Evolutionary conservation across 1,139 yeast genomes (phyloP), one percentile per base, ranked within the genome.

Genomic region (Nakaseomyces glabratus): DNA sequence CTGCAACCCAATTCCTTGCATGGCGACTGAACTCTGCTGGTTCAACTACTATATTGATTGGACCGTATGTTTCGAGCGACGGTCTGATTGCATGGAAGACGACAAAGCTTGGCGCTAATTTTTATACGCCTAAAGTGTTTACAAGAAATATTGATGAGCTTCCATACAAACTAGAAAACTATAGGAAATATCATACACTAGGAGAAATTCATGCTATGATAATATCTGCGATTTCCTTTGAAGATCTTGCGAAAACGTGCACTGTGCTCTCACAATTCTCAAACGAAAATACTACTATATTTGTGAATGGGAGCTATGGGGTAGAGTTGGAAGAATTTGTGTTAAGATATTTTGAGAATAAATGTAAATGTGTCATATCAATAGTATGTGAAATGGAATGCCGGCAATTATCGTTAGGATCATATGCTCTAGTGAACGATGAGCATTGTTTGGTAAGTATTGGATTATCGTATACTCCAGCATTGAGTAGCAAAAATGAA

Each of bases 61-160:
- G 54, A 9, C 42, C 40, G 12, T 46, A 41, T 31, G 46, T 49
- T 12, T 45, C 54, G 15, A 44, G 52, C 24, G 55, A 51, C 44
- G 52, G 55, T 5, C 34, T 49, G n/a, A 45, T 51, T 8, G 47
- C 54, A 8, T 51, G 56, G 56, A 51, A 51, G 33, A 47, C 54
- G 10, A 39, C 47, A 3, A 46, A 45, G 19, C 31, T 47, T 10
- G 54, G 55, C 9, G 51, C 55, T n/a, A 49, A 48, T 34, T 48
- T 48, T 28, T 51, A 51, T 28, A 49, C 46, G 18, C 56, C 56
- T 7, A 47, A 48, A 28, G 41, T 48, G 16, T 48, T 49, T 34
- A 39, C 48, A 7, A 45, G 46, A 21, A 46, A 45, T 17, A 38
- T 46, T 10, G 36, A 35, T 11, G 43, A 38, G 13, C 34, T 44